Percentiles rank a stretch among this genome's conserved stretches.
Evolutionary conservation across 1,284 basidiomycete genomes (phyloP).

Genomic region (Phaffia rhodozyma): DNA sequence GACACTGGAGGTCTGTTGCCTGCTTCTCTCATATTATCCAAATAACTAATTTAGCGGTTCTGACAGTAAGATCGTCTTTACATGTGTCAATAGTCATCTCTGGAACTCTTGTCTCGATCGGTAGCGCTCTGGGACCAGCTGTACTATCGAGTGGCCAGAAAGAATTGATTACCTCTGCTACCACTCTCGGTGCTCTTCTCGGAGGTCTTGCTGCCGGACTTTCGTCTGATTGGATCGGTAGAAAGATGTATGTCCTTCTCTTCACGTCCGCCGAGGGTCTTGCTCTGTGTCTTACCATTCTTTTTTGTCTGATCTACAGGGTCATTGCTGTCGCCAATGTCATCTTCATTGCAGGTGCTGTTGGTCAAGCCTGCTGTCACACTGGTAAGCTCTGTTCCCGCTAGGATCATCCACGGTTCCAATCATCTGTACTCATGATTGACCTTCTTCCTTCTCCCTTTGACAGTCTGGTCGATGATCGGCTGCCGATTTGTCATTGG

Average conservation of each 20-base stretch:
- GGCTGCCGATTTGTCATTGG: constrained; percentile 64
- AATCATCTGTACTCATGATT: constrained; percentile 33
- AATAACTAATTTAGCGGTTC: not conserved
- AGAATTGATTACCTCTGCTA: constrained; percentile 70
- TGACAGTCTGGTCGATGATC: constrained; percentile 55
- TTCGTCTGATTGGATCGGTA: constrained; percentile 59
- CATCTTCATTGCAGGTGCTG: constrained; percentile 62
- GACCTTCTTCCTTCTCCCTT: too few species aligned
- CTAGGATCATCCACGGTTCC: not conserved
- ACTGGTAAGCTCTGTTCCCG: not conserved
- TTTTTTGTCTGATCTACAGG: constrained; percentile 22
- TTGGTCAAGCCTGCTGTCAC: constrained; percentile 36
- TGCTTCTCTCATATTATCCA: constrained; percentile 28
- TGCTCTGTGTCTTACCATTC: not conserved
- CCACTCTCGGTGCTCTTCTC: constrained; percentile 63
- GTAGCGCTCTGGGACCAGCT: constrained; percentile 51
- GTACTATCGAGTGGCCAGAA: constrained; percentile 53
- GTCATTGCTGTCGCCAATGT: constrained; percentile 59
- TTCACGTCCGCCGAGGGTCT: not conserved
- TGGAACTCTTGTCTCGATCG: constrained; percentile 57
- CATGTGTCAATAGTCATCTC: constrained; percentile 23
- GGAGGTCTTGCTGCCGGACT: constrained; percentile 59
- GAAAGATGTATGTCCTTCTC: constrained; percentile 32
- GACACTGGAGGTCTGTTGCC: constrained; percentile 63
- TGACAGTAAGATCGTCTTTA: not conserved